Base-by-base conservation (phyloP, 2,329 filamentous ascomycete species). In the Plenodomus biglobosus region DNA sequence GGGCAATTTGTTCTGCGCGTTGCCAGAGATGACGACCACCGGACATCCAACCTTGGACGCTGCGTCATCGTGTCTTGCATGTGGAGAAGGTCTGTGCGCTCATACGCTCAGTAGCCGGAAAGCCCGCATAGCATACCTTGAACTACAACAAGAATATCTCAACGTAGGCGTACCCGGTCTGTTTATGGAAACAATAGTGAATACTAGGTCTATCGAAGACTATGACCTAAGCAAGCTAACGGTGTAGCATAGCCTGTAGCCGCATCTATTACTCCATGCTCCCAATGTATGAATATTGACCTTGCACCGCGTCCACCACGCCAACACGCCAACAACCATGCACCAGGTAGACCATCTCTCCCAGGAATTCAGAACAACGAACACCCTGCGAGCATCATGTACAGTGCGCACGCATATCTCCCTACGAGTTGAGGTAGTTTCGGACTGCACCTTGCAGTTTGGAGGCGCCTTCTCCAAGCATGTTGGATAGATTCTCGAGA, bases 401-500 rank as follows among this genome's bases (percentile, higher is more conserved):
- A 7, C 3, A 32, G 27, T 15, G 11, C 3, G 8, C 6, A 3
- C 13, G 11, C 3, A 10, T 32, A 32, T 3, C 3, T 3, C 3
- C 48, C 61, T 70, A 73, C 52, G 69, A 71, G 62, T 73, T 72
- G 55, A 73, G 55, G 53, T 73, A 73, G 58, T 65, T 72, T 30
- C 69, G 58, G 13, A 73, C 67, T 30, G 70, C 70, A 22, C 70
- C 90, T 76, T 96, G 91, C 67, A 97, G 78, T 73, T 85, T 87
- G 39, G 80, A 84, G 13, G 91, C 91, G 36, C 91, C 92, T 65
- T 96, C 91, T 22, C 92, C 94, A 3, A 96, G 76, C 55, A 90
- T 81, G 60, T 85, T 84, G 19, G 86, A 87, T 61, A 97, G 73
- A 72, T 96, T 96, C 73, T 99, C 94, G 46, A 99, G 76, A 72